Evolutionary conservation across 352 stramenopile genomes (phyloP).

Genomic region (Aphanomyces invadans): DNA sequence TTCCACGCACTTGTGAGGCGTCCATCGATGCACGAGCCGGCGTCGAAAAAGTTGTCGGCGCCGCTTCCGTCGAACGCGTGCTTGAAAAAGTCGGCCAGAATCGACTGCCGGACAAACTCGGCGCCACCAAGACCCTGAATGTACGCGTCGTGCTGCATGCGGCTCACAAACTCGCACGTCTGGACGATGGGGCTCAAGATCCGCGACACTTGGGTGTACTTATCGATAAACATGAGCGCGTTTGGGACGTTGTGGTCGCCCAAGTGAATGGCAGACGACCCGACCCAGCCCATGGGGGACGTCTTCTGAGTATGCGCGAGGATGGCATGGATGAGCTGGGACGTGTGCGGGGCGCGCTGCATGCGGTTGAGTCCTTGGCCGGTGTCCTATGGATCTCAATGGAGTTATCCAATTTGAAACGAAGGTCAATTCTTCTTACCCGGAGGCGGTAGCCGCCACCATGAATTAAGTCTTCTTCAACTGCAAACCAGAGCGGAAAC

Average conservation of each 20-base stretch:
- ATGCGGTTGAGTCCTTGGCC: conserved; percentile 61
- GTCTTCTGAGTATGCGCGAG: conserved; percentile 41
- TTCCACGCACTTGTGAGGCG: conserved; percentile 89
- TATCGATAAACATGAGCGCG: conserved; percentile 93
- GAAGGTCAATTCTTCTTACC: too few relatives aligned
- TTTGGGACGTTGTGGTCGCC: conserved; percentile 95
- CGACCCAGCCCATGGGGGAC: conserved; percentile 56
- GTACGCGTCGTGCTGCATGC: conserved; percentile 44
- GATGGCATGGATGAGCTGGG: conserved; percentile 43
- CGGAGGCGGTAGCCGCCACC: conserved; percentile 47
- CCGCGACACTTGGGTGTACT: conserved; percentile 87
- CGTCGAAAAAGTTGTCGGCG: conserved; percentile 81
- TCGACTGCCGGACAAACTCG: conserved; percentile 61
- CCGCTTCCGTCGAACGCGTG: conserved; percentile 89
- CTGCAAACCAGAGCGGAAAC: conserved; percentile 55
- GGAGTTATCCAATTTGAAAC: not conserved
- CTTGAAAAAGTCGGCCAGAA: conserved; percentile 91
- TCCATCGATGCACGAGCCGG: conserved; percentile 86
- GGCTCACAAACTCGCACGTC: conserved; percentile 43
- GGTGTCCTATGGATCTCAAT: conserved; percentile 32
- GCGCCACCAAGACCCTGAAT: conserved; percentile 52
- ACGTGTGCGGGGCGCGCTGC: conserved; percentile 52
- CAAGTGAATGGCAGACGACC: conserved; percentile 87
- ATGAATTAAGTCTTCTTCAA: conserved; percentile 50
- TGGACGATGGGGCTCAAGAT: conserved; percentile 59